phyloP scores from a whole-genome alignment of 2,329 filamentous ascomycete species.

The Fusarium miscanthi region DNA sequence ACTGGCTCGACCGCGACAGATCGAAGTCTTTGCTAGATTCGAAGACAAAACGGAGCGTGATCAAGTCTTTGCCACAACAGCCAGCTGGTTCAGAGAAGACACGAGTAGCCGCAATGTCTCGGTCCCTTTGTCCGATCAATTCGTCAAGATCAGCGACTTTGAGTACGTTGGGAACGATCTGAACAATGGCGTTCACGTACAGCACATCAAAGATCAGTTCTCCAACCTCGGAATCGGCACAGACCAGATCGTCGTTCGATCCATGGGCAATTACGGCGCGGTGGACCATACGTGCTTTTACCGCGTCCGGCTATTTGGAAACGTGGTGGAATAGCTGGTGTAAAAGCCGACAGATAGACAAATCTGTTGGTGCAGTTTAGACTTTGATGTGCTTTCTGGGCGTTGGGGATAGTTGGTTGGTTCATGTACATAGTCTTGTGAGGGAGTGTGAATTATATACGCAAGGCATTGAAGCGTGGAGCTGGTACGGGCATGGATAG shows the following conservation, averaged over 20 bases:
- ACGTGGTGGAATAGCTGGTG: background rate
- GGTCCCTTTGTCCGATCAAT: constrained; percentile 51
- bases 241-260: constrained; percentile 64
- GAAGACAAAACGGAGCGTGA: constrained; percentile 57
- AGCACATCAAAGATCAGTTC: constrained; percentile 64
- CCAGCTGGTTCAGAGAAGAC: constrained; percentile 49
- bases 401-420: constrained; percentile 1
- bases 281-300: constrained; percentile 74
- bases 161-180: constrained; percentile 60
- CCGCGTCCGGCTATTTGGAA: constrained; percentile 67
- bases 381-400: background rate
- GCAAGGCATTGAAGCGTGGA: constrained; percentile 30
- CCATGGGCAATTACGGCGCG: constrained; percentile 68
- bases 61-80: constrained; percentile 57
- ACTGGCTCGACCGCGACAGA: constrained; percentile 70
- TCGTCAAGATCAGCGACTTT: constrained; percentile 69
- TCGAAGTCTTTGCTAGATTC: constrained; percentile 76
- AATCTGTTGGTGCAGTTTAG: background rate
- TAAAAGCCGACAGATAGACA: too few species aligned
- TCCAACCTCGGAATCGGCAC: constrained; percentile 60
- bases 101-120: constrained; percentile 46
- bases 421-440: constrained; percentile 20
- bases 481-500: constrained; percentile 29
- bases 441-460: constrained; percentile 22
- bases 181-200: constrained; percentile 62